These are phyloP conservation scores for Xylaria palmicola DNA, from an alignment of 495 filamentous ascomycete species.

Conservation along the genomic window DNA sequence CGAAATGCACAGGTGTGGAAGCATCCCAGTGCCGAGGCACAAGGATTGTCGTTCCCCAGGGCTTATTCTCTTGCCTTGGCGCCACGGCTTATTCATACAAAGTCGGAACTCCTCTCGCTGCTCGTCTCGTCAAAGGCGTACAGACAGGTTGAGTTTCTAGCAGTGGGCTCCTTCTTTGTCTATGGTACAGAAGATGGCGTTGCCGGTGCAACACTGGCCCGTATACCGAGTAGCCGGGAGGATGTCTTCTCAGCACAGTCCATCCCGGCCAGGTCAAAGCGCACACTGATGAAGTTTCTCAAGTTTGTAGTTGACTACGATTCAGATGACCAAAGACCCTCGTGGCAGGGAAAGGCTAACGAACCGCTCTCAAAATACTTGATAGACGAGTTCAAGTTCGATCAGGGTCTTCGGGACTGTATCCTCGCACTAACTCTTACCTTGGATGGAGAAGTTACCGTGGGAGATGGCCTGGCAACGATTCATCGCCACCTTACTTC, in stretches of 20 bases:
- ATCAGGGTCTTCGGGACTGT: slow-evolving; percentile 64
- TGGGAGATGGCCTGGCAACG: slow-evolving; percentile 60
- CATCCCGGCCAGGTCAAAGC: slow-evolving; percentile 74
- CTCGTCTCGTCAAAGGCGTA: slow-evolving; percentile 87
- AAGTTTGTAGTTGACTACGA: slow-evolving; percentile 70
- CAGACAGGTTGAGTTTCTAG: slow-evolving; percentile 86
- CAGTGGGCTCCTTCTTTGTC: slow-evolving; percentile 93
- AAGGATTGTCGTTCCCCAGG: slow-evolving; percentile 62
- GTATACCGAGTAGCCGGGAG: slow-evolving; percentile 80
- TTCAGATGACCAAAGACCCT: slow-evolving; percentile 49
- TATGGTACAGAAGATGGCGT: slow-evolving; percentile 41
- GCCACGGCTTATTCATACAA: slow-evolving; percentile 83
- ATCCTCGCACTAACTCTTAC: slow-evolving; percentile 80
- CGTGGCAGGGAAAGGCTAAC: slow-evolving; percentile 48
- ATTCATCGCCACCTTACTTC: slow-evolving; percentile 82
- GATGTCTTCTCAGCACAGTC: slow-evolving; percentile 75
- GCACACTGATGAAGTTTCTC: slow-evolving; percentile 83
- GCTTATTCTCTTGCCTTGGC: slow-evolving; percentile 82
- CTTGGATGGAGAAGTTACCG: slow-evolving; percentile 54
- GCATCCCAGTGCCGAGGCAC: slow-evolving; percentile 23
- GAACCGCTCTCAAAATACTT: slow-evolving; percentile 64
- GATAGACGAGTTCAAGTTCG: slow-evolving; percentile 68
- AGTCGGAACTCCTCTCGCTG: slow-evolving; percentile 69
- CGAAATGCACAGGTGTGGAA: slow-evolving; percentile 28
- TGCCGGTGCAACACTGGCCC: slow-evolving; percentile 42